phyloP scores from a whole-genome alignment of 805 yeast genomes.

The Monosporozyma aquatica region DNA sequence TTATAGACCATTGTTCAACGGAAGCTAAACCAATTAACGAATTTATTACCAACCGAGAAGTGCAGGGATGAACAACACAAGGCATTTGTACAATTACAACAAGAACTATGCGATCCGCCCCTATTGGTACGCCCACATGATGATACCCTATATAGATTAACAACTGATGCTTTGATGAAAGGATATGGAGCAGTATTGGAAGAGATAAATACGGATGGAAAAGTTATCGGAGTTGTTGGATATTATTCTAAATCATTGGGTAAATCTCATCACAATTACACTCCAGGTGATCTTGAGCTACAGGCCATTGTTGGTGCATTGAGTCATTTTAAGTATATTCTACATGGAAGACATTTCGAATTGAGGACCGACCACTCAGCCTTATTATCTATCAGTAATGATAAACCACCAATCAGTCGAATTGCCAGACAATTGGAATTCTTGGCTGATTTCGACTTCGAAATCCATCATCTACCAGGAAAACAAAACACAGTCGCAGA shows the following conservation, averaged over 20 bases:
- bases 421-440: conserved; percentile 8
- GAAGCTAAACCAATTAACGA: too few species aligned
- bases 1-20: too few species aligned
- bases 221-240: not conserved
- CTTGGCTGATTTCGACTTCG: conserved; percentile 9
- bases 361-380: not conserved
- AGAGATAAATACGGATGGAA: too few species aligned
- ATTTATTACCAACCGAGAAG: too few species aligned
- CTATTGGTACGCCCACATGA: too few species aligned
- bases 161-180: too few species aligned
- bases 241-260: not conserved
- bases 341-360: not conserved
- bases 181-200: too few species aligned
- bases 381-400: not conserved
- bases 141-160: too few species aligned
- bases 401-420: conserved; percentile 8
- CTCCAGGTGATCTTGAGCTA: not conserved
- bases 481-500: conserved; percentile 11
- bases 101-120: too few species aligned
- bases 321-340: not conserved
- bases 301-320: not conserved
- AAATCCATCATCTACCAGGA: conserved; percentile 7
- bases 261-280: not conserved
- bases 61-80: too few species aligned
- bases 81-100: too few species aligned